Percentiles rank a stretch among this genome's conserved stretches.
These are phyloP conservation scores for Sesbania bispinosa DNA, from an alignment of 306 rosid species.

Conservation along the genomic window DNA sequence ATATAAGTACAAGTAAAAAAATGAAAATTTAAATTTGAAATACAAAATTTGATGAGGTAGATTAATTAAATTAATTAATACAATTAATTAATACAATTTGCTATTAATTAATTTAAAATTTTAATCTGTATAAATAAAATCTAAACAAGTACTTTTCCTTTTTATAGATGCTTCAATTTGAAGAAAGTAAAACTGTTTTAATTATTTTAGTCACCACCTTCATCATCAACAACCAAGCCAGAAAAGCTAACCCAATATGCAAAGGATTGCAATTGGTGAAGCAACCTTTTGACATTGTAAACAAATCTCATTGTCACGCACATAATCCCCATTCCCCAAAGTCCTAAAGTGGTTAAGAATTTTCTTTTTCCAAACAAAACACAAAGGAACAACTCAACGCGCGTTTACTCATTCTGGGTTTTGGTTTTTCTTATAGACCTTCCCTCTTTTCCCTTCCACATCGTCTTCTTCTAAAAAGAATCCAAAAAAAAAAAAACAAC, in stretches of 20 bases:
- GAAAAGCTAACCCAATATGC: not conserved
- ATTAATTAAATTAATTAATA: no score
- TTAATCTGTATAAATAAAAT: not conserved
- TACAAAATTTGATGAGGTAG: no score
- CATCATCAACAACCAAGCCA: not conserved
- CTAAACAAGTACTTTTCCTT: not conserved
- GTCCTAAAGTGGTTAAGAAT: slow-evolving; percentile 26
- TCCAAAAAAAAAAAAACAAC: not conserved
- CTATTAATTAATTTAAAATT: no score
- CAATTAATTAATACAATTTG: no score
- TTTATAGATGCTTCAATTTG: not conserved
- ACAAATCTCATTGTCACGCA: slow-evolving; percentile 8
- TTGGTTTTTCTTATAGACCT: not conserved
- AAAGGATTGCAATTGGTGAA: slow-evolving; percentile 23
- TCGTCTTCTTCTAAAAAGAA: not conserved
- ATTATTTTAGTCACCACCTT: not conserved
- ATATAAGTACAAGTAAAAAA: no score
- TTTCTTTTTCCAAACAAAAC: not conserved
- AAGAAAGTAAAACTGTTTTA: not conserved
- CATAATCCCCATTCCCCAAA: not conserved
- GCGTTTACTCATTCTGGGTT: slow-evolving; percentile 12
- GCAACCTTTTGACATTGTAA: slow-evolving; percentile 29
- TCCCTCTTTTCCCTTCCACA: not conserved
- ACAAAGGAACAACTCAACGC: slow-evolving; percentile 26
- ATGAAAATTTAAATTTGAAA: no score